Base-by-base conservation (phyloP, 176 grass and related monocot species). In the Zoysia japonica region DNA sequence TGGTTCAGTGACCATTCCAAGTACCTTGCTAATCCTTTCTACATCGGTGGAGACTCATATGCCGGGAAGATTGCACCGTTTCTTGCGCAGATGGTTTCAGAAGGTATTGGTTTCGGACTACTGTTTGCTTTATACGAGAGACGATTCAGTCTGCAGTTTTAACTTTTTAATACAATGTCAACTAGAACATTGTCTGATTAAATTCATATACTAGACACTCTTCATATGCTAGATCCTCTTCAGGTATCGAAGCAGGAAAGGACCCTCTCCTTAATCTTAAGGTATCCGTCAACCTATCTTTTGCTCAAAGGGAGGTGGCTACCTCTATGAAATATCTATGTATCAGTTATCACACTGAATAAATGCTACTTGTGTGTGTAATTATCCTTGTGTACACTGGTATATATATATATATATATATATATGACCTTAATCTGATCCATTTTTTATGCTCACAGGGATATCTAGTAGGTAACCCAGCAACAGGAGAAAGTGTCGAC, bases 391-490 rank as follows among this genome's bases (percentile, higher is more conserved):
- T 28, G 28, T 28, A 28, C 28, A 28, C 28, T 28, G 28, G 28
- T 28, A 28, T 28, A 28, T 28, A 28, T 28, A 28, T 28, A 28
- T 28, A 28, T 28, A 28, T 28, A 28, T 28, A 28, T 28, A 28
- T 28, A 28, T 28, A 28, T 28, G 28, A 28, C 28, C 28, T 28
- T 28, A 28, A 28, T 28, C 28, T 28, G 28, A 28, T 28, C 28
- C 28, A 28, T 28, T 28, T 28, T 28, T 28, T 28, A 28, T 28
- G 28, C 28, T 28, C 28, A 28, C 71, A 91, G 85, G 89, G 89
- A 39, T 91, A 88, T 61, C 70, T 91, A 11, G 45, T 85, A 3
- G 89, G 89, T 46, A 91, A 91, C 71, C 89, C 85, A 1, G 1
- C 0, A 40, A 79, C 85, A 42, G 85, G 78, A 56, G 85, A 88